Base-by-base conservation (phyloP, 805 yeast species). In the Myxozyma nipponensis region DNA sequence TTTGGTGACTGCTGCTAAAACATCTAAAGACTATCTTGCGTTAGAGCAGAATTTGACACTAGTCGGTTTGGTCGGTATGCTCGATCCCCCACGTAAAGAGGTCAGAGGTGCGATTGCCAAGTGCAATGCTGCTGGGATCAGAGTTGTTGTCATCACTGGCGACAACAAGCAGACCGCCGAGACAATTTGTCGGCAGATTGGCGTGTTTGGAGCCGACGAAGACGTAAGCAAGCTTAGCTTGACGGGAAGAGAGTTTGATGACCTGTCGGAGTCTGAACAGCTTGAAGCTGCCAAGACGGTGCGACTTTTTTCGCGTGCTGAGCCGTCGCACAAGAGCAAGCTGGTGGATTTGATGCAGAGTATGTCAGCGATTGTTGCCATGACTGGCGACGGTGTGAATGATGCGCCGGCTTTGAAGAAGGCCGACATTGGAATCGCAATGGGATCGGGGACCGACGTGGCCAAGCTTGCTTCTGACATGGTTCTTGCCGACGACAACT, bases 361-460 rank as follows among this genome's bases (percentile, higher is more conserved):
- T 41, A 57, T 67, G 15, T 76, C 78, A 15, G 79, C 77, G 51
- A 73, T 76, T 60, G 82, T 78, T 43, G 84, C 82, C 19, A 79
- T 79, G 84, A 77, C 81, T 7, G 82, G 82, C 39, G 84, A 79
- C 63, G 84, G 84, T 52, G 83, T 79, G 34, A 79, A 79, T 63
- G 84, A 79, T 63, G 80, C 83, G 0, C 84, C 84, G 5, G 81
- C 84, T 3, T 67, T 79, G 59, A 79, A 77, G 62, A 75, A 74
- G 50, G 83, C 84, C 3, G 83, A 79, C 62, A 79, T 79, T 49
- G 84, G 84, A 48, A 74, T 79, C 58, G 77, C 82, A 10, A 79
- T 79, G 83, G 83, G 83, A 1, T 73, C 78, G 44, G 83, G 82
- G 13, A 77, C 82, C 1, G 83, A 78, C 63, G 82, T 78, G 21